Evolutionary conservation across 352 stramenopile genomes (phyloP).

Genomic region (Globisporangium iwayamae): DNA sequence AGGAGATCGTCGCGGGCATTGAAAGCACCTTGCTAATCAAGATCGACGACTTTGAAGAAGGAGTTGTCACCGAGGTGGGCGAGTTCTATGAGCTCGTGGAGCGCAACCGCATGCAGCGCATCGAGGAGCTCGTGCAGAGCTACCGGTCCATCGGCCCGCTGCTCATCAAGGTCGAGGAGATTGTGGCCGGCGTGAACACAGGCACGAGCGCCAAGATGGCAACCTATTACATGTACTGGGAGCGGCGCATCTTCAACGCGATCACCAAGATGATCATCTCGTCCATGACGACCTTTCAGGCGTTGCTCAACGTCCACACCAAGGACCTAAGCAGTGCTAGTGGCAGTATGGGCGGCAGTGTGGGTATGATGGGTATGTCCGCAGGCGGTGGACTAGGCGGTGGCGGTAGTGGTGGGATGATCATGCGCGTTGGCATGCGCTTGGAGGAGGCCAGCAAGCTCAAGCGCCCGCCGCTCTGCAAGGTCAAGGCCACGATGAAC

Average conservation of each 20-base stretch:
- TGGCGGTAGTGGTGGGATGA: conserved; percentile 8
- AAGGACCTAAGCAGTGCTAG: conserved; percentile 70
- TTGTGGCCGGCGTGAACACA: conserved; percentile 92
- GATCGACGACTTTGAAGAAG: conserved; percentile 88
- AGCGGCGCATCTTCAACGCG: conserved; percentile 95
- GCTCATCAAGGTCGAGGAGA: conserved; percentile 95
- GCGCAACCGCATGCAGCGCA: conserved; percentile 84
- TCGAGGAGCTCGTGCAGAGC: conserved; percentile 92
- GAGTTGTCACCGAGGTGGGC: conserved; percentile 87
- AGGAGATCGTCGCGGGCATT: conserved; percentile 91
- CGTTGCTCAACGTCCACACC: conserved; percentile 86
- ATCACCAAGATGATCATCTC: conserved; percentile 96
- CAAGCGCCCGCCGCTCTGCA: conserved; percentile 87
- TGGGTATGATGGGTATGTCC: conserved; percentile 35
- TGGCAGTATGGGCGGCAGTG: background rate
- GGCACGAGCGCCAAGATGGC: conserved; percentile 87
- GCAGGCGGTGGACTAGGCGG: conserved; percentile 13
- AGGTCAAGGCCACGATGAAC: conserved; percentile 93
- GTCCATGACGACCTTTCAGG: conserved; percentile 94
- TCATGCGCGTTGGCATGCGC: conserved; percentile 14
- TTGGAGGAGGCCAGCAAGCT: conserved; percentile 65
- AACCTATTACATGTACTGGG: conserved; percentile 97
- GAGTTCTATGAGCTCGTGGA: conserved; percentile 95
- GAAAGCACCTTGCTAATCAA: conserved; percentile 91
- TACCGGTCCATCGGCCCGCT: conserved; percentile 92